A percentile compares a stretch with the other conserved stretches of the same genome.
Conservation (phyloP, 345 rosid species). For the Stellera chamaejasme region DNA sequence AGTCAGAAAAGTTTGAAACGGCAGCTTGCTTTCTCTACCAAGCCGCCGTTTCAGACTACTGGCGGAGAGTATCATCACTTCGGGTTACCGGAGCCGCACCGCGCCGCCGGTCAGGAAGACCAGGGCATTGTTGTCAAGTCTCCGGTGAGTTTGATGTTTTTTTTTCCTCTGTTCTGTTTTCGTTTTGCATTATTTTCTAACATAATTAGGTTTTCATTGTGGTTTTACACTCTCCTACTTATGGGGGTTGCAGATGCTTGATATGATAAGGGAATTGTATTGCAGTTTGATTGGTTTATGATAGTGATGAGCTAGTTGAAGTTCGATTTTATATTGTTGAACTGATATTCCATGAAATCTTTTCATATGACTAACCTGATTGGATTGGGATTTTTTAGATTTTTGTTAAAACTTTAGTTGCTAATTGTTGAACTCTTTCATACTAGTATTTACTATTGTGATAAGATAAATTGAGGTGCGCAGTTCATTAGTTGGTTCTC, state of each 20-base stretch:
- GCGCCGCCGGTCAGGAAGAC: constrained; percentile 34
- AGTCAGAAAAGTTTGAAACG: constrained; percentile 20
- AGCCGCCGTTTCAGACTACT: constrained; percentile 51
- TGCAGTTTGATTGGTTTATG: constrained; percentile 20
- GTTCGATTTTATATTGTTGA: not conserved
- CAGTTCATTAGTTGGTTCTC: too few relatives aligned
- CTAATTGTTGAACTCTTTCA: not conserved
- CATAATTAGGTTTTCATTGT: constrained; percentile 7
- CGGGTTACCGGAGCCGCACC: constrained; percentile 24
- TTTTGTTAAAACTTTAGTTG: not conserved
- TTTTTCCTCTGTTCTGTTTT: too few relatives aligned
- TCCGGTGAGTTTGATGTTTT: constrained; percentile 46
- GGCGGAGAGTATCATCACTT: constrained; percentile 59
- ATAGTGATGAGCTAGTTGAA: not conserved
- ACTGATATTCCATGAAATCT: not conserved
- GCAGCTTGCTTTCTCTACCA: constrained; percentile 48
- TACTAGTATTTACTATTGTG: too few relatives aligned
- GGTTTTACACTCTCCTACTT: not conserved
- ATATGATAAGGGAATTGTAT: constrained; percentile 7
- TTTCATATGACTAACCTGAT: not conserved
- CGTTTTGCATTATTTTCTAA: not conserved
- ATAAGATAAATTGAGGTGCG: too few relatives aligned
- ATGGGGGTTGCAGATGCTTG: too few relatives aligned
- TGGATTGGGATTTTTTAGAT: not conserved
- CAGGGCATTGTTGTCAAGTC: constrained; percentile 49